phyloP scores from a whole-genome alignment of 2,329 filamentous ascomycete species.

The Fusarium sp. region DNA sequence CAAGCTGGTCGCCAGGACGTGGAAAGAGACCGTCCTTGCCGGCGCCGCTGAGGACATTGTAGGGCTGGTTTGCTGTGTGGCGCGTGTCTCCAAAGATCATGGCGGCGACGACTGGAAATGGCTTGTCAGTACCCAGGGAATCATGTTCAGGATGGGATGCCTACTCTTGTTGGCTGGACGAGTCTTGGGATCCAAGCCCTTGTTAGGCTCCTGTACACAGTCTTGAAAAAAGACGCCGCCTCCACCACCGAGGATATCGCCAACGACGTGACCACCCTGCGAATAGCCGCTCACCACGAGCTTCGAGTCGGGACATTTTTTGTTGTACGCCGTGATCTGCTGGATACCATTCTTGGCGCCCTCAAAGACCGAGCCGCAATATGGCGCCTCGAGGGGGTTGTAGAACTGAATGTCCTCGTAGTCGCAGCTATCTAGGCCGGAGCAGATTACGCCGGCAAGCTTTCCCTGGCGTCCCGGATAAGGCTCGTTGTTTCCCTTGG shows the following conservation, averaged over 20 bases:
- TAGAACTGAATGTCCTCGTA: constrained; percentile 50
- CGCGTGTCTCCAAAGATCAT: constrained; percentile 50
- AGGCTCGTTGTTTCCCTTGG: constrained; percentile 46
- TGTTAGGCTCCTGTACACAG: constrained; percentile 42
- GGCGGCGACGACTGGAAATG: constrained; percentile 45
- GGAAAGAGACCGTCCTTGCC: constrained; percentile 44
- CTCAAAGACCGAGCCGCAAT: constrained; percentile 52
- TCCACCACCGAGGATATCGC: constrained; percentile 50
- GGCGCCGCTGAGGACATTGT: constrained; percentile 48
- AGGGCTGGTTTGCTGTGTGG: constrained; percentile 50
- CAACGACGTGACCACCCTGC: constrained; percentile 55
- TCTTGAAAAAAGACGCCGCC: constrained; percentile 50
- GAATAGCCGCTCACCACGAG: constrained; percentile 57
- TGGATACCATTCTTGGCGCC: constrained; percentile 50
- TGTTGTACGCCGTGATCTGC: constrained; percentile 55
- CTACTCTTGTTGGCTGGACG: constrained; percentile 50
- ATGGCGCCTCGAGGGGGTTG: constrained; percentile 45
- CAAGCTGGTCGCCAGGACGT: constrained; percentile 45
- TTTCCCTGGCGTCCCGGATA: constrained; percentile 47
- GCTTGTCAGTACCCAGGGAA: no score
- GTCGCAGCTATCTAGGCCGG: constrained; percentile 44
- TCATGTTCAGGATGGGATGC: no score
- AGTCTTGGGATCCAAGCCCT: constrained; percentile 43
- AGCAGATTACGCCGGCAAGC: constrained; percentile 45
- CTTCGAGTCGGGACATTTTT: constrained; percentile 53